A percentile compares a stretch with the other conserved stretches of the same genome.
Evolutionary conservation across 331 rosid genomes (phyloP).

Genomic region (Quercus tomentella): DNA sequence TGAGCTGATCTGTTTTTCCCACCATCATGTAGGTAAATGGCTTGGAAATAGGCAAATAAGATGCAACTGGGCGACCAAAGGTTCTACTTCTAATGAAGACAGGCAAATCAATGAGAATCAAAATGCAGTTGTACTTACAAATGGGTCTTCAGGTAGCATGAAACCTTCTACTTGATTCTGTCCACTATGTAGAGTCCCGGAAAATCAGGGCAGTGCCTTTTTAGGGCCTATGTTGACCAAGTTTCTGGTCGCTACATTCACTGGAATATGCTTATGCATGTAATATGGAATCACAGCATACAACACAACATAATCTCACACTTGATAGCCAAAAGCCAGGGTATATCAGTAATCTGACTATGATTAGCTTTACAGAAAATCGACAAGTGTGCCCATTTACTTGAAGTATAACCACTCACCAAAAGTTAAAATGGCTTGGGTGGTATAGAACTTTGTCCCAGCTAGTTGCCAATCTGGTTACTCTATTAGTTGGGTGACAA

Average conservation of each 20-base stretch:
- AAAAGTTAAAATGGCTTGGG: neutral
- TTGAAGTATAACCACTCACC: neutral
- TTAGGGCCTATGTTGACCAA: slow-evolving; percentile 1
- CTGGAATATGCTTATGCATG: slow-evolving; percentile 19
- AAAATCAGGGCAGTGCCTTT: neutral
- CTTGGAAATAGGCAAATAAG: slow-evolving; percentile 63
- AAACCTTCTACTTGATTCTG: slow-evolving; percentile 6
- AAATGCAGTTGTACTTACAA: slow-evolving; percentile 53
- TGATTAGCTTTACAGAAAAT: neutral
- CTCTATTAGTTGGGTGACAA: slow-evolving; percentile 3
- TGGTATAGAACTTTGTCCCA: neutral
- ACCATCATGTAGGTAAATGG: slow-evolving; percentile 45
- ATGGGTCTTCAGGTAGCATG: slow-evolving; percentile 56
- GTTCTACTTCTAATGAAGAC: slow-evolving; percentile 48
- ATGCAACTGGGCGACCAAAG: slow-evolving; percentile 66
- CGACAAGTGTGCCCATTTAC: neutral
- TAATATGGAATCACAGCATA: slow-evolving; percentile 2
- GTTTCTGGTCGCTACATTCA: neutral
- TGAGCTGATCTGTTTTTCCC: slow-evolving; percentile 15
- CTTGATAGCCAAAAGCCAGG: neutral
- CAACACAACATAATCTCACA: neutral
- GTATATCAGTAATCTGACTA: neutral
- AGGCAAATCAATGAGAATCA: slow-evolving; percentile 43
- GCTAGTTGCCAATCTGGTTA: neutral
- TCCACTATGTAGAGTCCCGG: neutral